Percentiles rank a stretch among this genome's conserved stretches.
Conservation (phyloP, 2,329 filamentous ascomycete species). For the Diplocarpon mali region DNA sequence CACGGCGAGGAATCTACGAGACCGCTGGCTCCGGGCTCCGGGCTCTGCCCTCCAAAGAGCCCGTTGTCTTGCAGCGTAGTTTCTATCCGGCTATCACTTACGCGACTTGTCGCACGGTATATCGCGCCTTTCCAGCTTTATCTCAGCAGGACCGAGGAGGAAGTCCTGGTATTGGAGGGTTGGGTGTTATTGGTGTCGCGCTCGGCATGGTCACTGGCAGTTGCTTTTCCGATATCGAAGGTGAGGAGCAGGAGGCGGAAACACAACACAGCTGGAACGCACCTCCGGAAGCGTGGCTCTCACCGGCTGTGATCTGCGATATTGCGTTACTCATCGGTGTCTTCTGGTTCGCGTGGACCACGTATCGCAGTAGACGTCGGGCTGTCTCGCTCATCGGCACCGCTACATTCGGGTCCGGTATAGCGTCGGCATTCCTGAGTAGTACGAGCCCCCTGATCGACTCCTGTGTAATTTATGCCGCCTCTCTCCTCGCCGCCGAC, state of each 20-base stretch:
- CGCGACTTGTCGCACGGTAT: slow-evolving; percentile 45
- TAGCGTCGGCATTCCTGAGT: slow-evolving; percentile 59
- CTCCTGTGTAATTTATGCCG: slow-evolving; percentile 61
- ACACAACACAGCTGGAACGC: slow-evolving; percentile 36
- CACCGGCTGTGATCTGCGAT: slow-evolving; percentile 49
- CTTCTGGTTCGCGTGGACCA: slow-evolving; percentile 62
- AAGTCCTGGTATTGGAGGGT: slow-evolving; percentile 45
- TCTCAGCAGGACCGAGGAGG: slow-evolving; percentile 50
- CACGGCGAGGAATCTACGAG: slow-evolving; percentile 32
- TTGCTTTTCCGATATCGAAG: slow-evolving; percentile 45
- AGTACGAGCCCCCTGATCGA: slow-evolving; percentile 44
- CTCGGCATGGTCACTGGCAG: slow-evolving; percentile 53
- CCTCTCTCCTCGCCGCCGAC: slow-evolving; percentile 63
- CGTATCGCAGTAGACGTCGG: slow-evolving; percentile 44
- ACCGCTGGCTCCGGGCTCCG: slow-evolving; percentile 53
- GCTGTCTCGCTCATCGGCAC: slow-evolving; percentile 36
- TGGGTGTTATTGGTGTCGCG: slow-evolving; percentile 59
- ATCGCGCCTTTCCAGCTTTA: slow-evolving; percentile 53
- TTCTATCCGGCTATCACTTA: slow-evolving; percentile 41
- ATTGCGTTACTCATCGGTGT: slow-evolving; percentile 51
- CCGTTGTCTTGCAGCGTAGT: slow-evolving; percentile 53
- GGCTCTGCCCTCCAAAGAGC: slow-evolving; percentile 58
- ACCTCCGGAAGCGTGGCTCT: slow-evolving; percentile 55
- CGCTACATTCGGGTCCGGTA: slow-evolving; percentile 32
- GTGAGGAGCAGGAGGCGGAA: slow-evolving; percentile 33